These are phyloP conservation scores for Leishmania tropica DNA, from an alignment of 208 protist genomes.

Conservation along the genomic window DNA sequence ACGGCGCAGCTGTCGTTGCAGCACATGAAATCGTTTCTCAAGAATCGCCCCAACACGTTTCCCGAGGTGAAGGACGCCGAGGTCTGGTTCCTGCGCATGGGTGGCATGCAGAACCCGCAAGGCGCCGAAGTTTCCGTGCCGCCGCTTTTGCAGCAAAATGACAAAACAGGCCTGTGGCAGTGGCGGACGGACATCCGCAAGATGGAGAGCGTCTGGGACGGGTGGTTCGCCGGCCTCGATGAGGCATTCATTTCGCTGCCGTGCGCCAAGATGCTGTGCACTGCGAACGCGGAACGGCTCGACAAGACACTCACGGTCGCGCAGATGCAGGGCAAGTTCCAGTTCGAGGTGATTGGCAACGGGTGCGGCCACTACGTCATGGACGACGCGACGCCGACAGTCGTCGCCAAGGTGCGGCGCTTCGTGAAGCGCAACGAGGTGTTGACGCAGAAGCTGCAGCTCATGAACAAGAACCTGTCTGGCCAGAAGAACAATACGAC, in stretches of 20 bases:
- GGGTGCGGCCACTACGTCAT: slow-evolving; percentile 91
- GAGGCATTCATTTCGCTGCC: slow-evolving; percentile 74
- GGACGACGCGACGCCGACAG: slow-evolving; percentile 79
- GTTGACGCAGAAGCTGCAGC: slow-evolving; percentile 53
- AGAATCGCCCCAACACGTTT: slow-evolving; percentile 73
- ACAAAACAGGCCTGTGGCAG: slow-evolving; percentile 35
- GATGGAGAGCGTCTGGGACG: slow-evolving; percentile 73
- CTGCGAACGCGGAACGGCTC: slow-evolving; percentile 86
- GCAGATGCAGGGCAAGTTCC: slow-evolving; percentile 96
- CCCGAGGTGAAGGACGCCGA: slow-evolving; percentile 58
- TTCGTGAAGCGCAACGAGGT: slow-evolving; percentile 63
- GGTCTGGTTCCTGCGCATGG: slow-evolving; percentile 77
- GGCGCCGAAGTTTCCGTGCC: slow-evolving; percentile 79
- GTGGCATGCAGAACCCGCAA: slow-evolving; percentile 68
- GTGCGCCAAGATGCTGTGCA: slow-evolving; percentile 88
- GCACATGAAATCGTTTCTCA: slow-evolving; percentile 84
- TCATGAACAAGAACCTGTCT: slow-evolving; percentile 18
- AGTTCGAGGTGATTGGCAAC: slow-evolving; percentile 88
- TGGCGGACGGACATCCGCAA: slow-evolving; percentile 81
- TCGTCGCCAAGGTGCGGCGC: slow-evolving; percentile 60
- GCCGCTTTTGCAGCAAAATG: slow-evolving; percentile 49
- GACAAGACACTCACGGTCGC: slow-evolving; percentile 90
- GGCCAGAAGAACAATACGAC: slow-evolving; percentile 43
- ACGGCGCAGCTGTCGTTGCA: slow-evolving; percentile 79
- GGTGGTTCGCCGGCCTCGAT: slow-evolving; percentile 91